These are phyloP conservation scores for Hortiboletus flavorubellus DNA, from an alignment of 768 basidiomycete genomes.

Conservation along the genomic window DNA sequence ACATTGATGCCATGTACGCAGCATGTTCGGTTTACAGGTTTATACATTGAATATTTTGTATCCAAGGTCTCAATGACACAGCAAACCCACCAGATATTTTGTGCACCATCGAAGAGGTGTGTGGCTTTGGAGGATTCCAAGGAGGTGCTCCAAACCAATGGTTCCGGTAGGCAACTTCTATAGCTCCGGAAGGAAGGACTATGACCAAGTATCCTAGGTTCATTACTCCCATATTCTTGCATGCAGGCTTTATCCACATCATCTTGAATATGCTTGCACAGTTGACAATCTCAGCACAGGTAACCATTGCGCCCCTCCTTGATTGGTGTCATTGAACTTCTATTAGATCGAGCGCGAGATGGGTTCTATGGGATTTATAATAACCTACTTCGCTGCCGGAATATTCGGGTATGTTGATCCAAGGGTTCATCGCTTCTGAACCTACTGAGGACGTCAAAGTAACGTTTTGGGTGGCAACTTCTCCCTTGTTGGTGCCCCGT, in stretches of 20 bases:
- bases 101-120: conserved; percentile 79
- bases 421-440: not conserved
- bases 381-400: conserved; percentile 87
- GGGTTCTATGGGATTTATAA: conserved; percentile 80
- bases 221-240: conserved; percentile 85
- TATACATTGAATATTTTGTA: conserved; percentile 1
- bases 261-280: conserved; percentile 89
- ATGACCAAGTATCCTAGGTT: conserved; percentile 47
- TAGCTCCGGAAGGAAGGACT: conserved; percentile 46
- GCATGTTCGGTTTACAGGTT: conserved; percentile 1
- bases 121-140: conserved; percentile 80
- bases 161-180: conserved; percentile 40
- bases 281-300: conserved; percentile 73
- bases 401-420: conserved; percentile 71
- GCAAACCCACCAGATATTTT: conserved; percentile 67
- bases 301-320: conserved; percentile 24
- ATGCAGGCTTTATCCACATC: conserved; percentile 95
- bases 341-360: conserved; percentile 85
- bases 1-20: conserved; percentile 58
- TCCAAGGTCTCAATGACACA: conserved; percentile 75
- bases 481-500: conserved; percentile 81
- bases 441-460: conserved; percentile 33
- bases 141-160: conserved; percentile 49
- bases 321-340: not conserved
- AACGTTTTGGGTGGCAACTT: conserved; percentile 94